A percentile compares a stretch with the other conserved stretches of the same genome.
These are phyloP conservation scores for Melampsora abietis-canadensis DNA, from an alignment of 1,284 basidiomycete species.

Conservation along the genomic window DNA sequence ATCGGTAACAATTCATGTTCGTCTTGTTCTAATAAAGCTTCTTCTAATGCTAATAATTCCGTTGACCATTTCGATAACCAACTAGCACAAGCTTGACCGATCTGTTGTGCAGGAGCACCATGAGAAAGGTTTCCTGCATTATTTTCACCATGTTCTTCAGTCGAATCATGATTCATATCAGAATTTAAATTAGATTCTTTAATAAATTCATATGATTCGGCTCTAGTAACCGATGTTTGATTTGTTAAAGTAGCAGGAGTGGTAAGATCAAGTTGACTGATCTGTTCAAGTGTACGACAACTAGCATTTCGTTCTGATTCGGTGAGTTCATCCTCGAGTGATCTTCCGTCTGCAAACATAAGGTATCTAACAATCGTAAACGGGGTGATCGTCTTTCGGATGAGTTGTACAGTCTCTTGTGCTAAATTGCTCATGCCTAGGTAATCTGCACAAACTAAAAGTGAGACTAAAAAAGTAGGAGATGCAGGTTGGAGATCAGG, in stretches of 20 bases:
- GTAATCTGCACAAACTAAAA: neutral
- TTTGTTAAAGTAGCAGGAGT: neutral
- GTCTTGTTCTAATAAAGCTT: neutral
- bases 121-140: neutral
- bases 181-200: slow-evolving; percentile 3
- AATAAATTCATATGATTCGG: neutral
- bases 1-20: neutral
- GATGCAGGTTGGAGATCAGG: neutral
- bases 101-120: neutral
- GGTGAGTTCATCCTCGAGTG: neutral
- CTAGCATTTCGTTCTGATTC: neutral
- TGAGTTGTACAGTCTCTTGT: neutral
- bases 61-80: slow-evolving; percentile 9
- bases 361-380: neutral
- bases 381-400: neutral
- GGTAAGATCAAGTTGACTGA: neutral
- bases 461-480: neutral
- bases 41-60: neutral
- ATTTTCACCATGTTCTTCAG: neutral
- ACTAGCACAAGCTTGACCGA: slow-evolving; percentile 4
- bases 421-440: neutral
- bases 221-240: neutral
- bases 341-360: neutral
- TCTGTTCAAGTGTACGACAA: neutral
- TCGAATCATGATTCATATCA: neutral